These are phyloP conservation scores for Pisolithus orientalis DNA, from an alignment of 768 basidiomycete genomes.

Conservation along the genomic window DNA sequence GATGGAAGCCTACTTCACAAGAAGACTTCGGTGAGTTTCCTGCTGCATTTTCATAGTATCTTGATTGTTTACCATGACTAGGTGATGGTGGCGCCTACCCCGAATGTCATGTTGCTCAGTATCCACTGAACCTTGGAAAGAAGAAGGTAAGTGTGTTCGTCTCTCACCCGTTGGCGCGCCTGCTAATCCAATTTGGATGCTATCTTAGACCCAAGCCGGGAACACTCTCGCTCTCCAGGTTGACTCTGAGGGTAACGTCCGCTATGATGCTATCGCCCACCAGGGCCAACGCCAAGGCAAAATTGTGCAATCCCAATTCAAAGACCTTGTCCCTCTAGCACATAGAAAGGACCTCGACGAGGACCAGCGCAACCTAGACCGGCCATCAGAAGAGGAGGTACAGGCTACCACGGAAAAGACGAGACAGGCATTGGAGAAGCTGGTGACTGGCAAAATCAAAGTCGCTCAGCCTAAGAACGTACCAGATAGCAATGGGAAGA, in stretches of 20 bases:
- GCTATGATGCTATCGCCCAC: constrained; percentile 94
- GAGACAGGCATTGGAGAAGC: constrained; percentile 83
- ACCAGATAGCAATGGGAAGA: constrained; percentile 75
- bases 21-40: constrained; percentile 73
- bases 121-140: constrained; percentile 90
- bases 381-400: constrained; percentile 91
- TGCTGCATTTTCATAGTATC: constrained; percentile 1
- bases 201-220: constrained; percentile 70
- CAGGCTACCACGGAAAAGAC: constrained; percentile 90
- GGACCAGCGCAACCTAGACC: constrained; percentile 68
- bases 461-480: constrained; percentile 97
- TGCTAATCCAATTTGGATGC: not conserved
- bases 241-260: constrained; percentile 92
- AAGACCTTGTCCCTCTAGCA: constrained; percentile 89
- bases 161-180: not conserved
- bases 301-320: constrained; percentile 90
- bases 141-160: constrained; percentile 65
- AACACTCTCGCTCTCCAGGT: constrained; percentile 97
- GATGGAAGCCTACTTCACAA: constrained; percentile 79
- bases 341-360: constrained; percentile 87
- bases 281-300: constrained; percentile 89
- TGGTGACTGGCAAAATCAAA: constrained; percentile 95
- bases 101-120: constrained; percentile 96
- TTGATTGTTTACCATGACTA: constrained; percentile 20
- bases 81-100: constrained; percentile 86